A percentile compares a stretch with the other conserved stretches of the same genome.
These are phyloP conservation scores for Boletus sensibilis DNA, from an alignment of 768 basidiomycete species.

Conservation along the genomic window DNA sequence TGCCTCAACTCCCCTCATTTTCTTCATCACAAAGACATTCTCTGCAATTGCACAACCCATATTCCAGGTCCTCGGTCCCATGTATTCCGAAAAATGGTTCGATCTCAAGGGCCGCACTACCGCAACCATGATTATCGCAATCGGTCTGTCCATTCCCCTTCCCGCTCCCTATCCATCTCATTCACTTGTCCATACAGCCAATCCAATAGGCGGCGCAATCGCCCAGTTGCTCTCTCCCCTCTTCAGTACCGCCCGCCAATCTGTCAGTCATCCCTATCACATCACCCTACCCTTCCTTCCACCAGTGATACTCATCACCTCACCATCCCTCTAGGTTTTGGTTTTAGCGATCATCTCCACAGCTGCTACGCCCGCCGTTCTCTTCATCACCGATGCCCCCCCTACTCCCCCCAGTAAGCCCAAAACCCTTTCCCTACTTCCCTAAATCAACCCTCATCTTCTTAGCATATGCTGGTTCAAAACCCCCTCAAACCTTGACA, in stretches of 20 bases:
- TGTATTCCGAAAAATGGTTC: slow-evolving; percentile 85
- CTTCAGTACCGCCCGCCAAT: slow-evolving; percentile 50
- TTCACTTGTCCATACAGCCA: slow-evolving; percentile 42
- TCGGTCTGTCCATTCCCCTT: slow-evolving; percentile 33
- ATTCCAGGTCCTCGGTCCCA: slow-evolving; percentile 76
- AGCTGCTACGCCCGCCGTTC: slow-evolving; percentile 52
- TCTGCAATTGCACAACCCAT: slow-evolving; percentile 65
- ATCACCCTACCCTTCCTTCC: not conserved
- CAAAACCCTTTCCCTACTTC: not conserved
- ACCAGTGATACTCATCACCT: not conserved
- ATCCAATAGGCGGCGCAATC: slow-evolving; percentile 71
- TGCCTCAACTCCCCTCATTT: not conserved
- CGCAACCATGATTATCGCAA: slow-evolving; percentile 61
- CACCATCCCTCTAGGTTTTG: slow-evolving; percentile 47
- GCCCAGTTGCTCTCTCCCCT: slow-evolving; percentile 73
- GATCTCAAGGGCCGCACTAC: slow-evolving; percentile 73
- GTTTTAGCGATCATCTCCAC: slow-evolving; percentile 71
- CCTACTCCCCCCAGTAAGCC: slow-evolving; percentile 76
- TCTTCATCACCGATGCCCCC: slow-evolving; percentile 60
- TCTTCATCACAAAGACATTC: slow-evolving; percentile 46
- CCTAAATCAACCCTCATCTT: not conserved
- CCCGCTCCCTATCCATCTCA: not conserved
- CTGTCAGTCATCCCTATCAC: slow-evolving; percentile 44
- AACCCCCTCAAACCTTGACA: slow-evolving; percentile 48
- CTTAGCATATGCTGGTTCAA: slow-evolving; percentile 67